These are phyloP conservation scores for Beauveria varroae DNA, from an alignment of 2,329 filamentous ascomycete genomes.

Conservation along the genomic window DNA sequence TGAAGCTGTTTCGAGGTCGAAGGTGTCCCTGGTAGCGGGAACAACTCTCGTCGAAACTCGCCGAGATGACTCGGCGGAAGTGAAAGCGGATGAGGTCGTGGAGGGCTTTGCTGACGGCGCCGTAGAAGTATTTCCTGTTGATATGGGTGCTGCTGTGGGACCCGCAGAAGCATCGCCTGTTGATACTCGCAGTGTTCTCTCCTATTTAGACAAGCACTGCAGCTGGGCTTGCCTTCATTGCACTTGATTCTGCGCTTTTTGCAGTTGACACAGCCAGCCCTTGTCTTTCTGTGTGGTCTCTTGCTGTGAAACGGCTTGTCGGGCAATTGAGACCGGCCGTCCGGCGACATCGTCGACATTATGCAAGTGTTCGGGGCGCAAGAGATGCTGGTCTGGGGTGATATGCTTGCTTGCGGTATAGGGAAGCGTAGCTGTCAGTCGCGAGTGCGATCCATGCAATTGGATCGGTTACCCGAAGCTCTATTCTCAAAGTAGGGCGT, in stretches of 20 bases:
- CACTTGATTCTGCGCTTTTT: slow-evolving; percentile 50
- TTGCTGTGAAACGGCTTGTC: slow-evolving; percentile 31
- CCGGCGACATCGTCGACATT: neutral
- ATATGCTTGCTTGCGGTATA: neutral
- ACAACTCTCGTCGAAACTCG: neutral
- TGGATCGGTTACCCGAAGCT: neutral
- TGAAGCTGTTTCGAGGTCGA: neutral
- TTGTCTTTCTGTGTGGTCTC: slow-evolving; percentile 48
- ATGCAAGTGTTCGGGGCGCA: neutral
- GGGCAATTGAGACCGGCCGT: neutral
- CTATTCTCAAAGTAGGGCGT: neutral
- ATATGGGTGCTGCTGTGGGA: neutral
- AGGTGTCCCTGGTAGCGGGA: neutral
- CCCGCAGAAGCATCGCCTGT: neutral
- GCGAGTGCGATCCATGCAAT: neutral
- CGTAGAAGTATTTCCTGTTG: neutral
- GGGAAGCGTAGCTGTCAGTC: neutral
- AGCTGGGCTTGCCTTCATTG: slow-evolving; percentile 42
- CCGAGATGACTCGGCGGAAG: neutral
- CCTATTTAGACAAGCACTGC: slow-evolving; percentile 41
- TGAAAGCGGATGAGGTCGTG: neutral
- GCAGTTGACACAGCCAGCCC: slow-evolving; percentile 46
- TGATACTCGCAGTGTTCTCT: slow-evolving; percentile 41
- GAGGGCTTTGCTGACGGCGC: neutral
- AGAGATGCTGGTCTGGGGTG: too few species aligned